Base-by-base conservation (phyloP, 2,329 filamentous ascomycete genomes). In the Fusarium tuaranense region DNA sequence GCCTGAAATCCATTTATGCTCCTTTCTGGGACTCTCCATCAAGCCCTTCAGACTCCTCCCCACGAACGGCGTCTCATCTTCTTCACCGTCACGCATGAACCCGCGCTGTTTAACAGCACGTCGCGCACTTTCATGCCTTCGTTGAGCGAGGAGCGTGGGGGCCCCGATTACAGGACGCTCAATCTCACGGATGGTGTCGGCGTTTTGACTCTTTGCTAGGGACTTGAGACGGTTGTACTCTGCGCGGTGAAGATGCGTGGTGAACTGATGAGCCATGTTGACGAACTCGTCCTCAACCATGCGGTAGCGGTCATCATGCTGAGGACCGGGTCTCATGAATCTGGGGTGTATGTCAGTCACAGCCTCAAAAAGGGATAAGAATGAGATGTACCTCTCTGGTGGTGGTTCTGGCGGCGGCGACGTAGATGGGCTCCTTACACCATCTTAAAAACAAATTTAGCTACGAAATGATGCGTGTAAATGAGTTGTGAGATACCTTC, bases 281-380 rank as follows among this genome's bases (percentile, higher is more conserved):
- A 92, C 83, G 72, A 97, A 90, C 75, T 96, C 94, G 77, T 97
- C 94, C 81, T 96, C 94, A 0, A 97, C 94, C 92, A 96, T 95
- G 77, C 93, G 92, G 82, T 90, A 96, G 65, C 84, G 84, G 79
- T 95, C 93, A 80, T 97, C 94, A n/a, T 87, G 82, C 5, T 88
- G 85, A n/a, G 88, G 81, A 4, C 91, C 92, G 57, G 90, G 86
- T 3, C 86, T 84, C 92, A 96, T 95, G 80, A 87, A 87, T 34
- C 90, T 91, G 64, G 20, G 27, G 12, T 22, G 9, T 13, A 20
- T 13, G 25, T 72, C 7, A 62, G 55, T 3, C 9, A 22, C 16
- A 12, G 30, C 20, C 18, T 44, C 25, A 34, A 46, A 27, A 36
- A 22, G 34, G 25, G 20, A 12, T 18, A 18, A 9, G 34, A 22